Percentiles rank a stretch among this genome's conserved stretches.
Evolutionary conservation across 2,329 filamentous ascomycete genomes (phyloP).

Genomic region (Stachybotrys elegans): DNA sequence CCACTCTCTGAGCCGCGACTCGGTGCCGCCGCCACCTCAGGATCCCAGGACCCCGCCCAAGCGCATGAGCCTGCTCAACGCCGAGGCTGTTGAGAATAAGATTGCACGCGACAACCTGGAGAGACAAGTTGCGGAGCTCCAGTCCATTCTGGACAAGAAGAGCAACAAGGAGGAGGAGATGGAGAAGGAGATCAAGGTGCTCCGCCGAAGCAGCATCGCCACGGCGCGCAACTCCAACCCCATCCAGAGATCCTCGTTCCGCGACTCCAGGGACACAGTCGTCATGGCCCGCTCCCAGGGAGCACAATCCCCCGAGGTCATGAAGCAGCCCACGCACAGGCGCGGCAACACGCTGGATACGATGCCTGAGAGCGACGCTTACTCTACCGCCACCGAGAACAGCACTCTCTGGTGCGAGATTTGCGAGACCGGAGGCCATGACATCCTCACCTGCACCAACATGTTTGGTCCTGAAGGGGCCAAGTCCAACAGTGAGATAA

Average conservation of each 20-base stretch:
- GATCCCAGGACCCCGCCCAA: conserved; percentile 24
- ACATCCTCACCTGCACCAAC: conserved; percentile 89
- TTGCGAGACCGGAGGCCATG: conserved; percentile 85
- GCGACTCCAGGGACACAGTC: conserved; percentile 64
- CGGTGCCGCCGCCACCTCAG: conserved; percentile 37
- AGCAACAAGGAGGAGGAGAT: conserved; percentile 74
- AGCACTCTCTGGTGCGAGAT: conserved; percentile 89
- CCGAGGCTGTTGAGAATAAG: conserved; percentile 24
- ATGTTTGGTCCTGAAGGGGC: conserved; percentile 61
- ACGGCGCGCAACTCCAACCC: conserved; percentile 30
- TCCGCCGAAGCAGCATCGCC: conserved; percentile 41
- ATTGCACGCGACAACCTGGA: conserved; percentile 62
- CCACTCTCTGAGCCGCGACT: conserved; percentile 82
- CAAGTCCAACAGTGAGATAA: conserved; percentile 30
- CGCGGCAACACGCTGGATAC: conserved; percentile 56
- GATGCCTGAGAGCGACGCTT: conserved; percentile 65
- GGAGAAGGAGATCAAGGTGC: conserved; percentile 69
- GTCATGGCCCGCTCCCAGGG: conserved; percentile 50
- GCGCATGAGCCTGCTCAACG: conserved; percentile 23
- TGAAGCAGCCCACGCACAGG: conserved; percentile 39
- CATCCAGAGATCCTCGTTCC: conserved; percentile 51
- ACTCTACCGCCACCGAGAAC: conserved; percentile 67
- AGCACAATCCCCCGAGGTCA: conserved; percentile 35
- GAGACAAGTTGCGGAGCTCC: conserved; percentile 73
- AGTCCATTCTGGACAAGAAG: conserved; percentile 68